Evolutionary conservation across 192 early-diverging fungal genomes (phyloP).

Genomic region (Mortierella claussenii): DNA sequence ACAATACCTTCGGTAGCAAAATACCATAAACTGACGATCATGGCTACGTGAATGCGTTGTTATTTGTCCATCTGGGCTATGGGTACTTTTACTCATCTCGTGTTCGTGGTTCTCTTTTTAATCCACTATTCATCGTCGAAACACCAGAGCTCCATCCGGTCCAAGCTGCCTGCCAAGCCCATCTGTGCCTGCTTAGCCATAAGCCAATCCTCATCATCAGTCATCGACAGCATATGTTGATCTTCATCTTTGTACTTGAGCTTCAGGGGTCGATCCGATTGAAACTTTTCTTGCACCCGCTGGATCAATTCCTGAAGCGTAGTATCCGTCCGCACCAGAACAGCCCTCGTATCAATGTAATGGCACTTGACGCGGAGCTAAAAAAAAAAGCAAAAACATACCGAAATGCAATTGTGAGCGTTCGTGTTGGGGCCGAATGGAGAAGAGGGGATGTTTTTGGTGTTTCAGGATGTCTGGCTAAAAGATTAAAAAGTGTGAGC

Average conservation of each 20-base stretch:
- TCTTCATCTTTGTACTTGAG: slow-evolving; percentile 92
- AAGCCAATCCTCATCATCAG: slow-evolving; percentile 91
- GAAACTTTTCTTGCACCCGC: slow-evolving; percentile 72
- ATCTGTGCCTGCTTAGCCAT: slow-evolving; percentile 61
- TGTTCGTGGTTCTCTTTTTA: too few species aligned
- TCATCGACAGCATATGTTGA: slow-evolving; percentile 83
- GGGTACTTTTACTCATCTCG: too few species aligned
- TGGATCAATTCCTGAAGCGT: slow-evolving; percentile 62
- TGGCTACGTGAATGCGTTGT: too few species aligned
- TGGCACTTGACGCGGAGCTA: slow-evolving; percentile 73
- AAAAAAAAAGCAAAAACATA: too few species aligned
- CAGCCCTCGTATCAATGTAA: slow-evolving; percentile 69
- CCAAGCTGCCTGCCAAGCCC: slow-evolving; percentile 16
- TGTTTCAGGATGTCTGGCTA: too few species aligned
- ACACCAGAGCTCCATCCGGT: slow-evolving; percentile 50
- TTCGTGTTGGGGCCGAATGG: too few species aligned
- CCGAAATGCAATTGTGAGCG: too few species aligned
- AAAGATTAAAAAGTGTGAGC: slow-evolving; percentile 4
- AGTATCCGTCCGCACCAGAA: slow-evolving; percentile 64
- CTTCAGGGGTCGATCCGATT: slow-evolving; percentile 55
- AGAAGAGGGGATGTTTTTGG: too few species aligned
- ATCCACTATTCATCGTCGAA: slow-evolving; percentile 42
- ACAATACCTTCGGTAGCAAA: too few species aligned
- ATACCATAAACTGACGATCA: too few species aligned
- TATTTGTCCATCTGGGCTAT: too few species aligned